Base-by-base conservation (phyloP, 495 filamentous ascomycete species). In the Neurospora sp. region DNA sequence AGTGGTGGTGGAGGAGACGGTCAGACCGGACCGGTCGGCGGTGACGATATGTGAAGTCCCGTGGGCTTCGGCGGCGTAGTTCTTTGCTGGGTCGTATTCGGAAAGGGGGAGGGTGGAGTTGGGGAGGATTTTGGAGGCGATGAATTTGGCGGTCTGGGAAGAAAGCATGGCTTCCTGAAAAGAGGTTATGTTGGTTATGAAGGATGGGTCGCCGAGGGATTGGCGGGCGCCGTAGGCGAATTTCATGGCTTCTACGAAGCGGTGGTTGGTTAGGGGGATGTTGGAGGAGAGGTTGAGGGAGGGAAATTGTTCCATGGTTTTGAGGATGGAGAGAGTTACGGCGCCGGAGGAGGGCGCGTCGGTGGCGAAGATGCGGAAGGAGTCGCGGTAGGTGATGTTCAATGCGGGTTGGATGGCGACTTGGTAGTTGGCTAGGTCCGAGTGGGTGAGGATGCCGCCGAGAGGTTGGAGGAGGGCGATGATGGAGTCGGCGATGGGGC, bases 371-470 rank as follows among this genome's bases (percentile, higher is more conserved):
- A 98, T 81, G 69, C 85, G 89, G 77, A 87, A 93, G 54, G 54
- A 62, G 31, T 87, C 89, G 1, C 91, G 86, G 78, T 96, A 97
- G 12, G 88, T 82, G 72, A 95, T 92, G 75, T 86, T 84, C 0
- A 90, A 82, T 0, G 90, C 82, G 9, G 89, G 82, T 20, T 92
- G 84, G 39, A 90, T 84, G 1, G 86, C 85, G 10, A 92, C 85
- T 0, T 85, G 82, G 78, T 97, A 98, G 70, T 88, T 88, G 40
- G 82, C 82, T 37, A 98, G 81, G 77, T 98, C 94, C 0, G 89
- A 85, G 2, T 96, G 78, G 0, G 92, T 95, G 92, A 98, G 94
- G 3, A 89, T 94, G 9, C 94, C 94, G 72, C 93, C 92, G 1
- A 82, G 77, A 1, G 80, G 79, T 77, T 90, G 88, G 31, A 96